Evolutionary conservation across 176 grass and related monocot species (phyloP), one percentile per base, ranked within the genome.

Genomic region (Avena sativa): DNA sequence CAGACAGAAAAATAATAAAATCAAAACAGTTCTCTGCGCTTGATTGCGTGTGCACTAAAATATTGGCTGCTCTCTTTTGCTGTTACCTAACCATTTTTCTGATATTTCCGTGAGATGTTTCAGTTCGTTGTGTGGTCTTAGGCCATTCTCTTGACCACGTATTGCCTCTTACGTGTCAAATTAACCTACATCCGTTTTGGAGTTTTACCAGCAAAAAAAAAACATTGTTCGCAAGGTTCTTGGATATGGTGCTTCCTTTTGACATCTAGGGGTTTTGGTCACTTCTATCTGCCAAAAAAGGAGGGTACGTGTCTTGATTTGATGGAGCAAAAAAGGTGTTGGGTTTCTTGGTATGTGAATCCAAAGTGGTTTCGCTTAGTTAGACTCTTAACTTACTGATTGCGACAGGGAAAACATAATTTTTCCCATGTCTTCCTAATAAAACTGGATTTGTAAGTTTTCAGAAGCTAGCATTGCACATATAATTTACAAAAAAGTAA

Each of bases 161-260:
- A 14, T 21, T 72, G 38, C 20, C 38, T 71, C 68, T 72, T 21
- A 43, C 68, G 36, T 11, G 36, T 44, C 15, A 71, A 49, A 36
- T 40, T 50, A n/a, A 52, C 25, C 3, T 13, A 67, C 26, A 38
- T 51, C 82, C 79, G 38, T 90, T 62, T 84, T 87, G 38, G 76
- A 58, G 59, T 60, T 57, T 57, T 48, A 48, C 47, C 47, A 48
- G 0, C 47, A 48, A 48, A 1, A 48, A 48, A 53, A 7, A 38
- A 38, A 4, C 4, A 40, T 4, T 50, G 36, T 63, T 10, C 15
- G 10, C 40, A 26, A 56, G 49, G 8, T 85, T 85, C 58, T 76
- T 76, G 80, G 60, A 53, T 74, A 81, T 65, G 74, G 74, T 56
- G 74, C 78, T 83, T 79, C 47, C 47, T 48, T 71, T 90, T 87